Evolutionary conservation across 164 flowering plant genomes (phyloP), one percentile per base, ranked within the genome.

Genomic region (Piper betle): DNA sequence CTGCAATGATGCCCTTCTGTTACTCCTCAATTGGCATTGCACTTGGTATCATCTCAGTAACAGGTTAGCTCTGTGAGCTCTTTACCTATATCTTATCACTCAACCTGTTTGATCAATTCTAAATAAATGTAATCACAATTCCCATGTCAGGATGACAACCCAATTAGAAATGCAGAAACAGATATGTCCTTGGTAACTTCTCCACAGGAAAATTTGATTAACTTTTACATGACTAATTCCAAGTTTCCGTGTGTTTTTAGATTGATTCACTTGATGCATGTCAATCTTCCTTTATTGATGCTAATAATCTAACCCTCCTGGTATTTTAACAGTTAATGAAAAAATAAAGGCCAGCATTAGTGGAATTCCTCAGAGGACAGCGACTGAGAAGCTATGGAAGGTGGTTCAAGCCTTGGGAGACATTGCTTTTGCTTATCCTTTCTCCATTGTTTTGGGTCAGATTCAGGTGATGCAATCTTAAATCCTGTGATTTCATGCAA

Each of bases 381-480:
- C 41, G 5, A 69, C 72, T n/a, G 54, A 80, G 6, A 87, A 87
- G 61, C 25, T 80, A 62, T 84, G 81, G 82, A 68, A 64, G 46
- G 71, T 68, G 50, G 81, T 78, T 17, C 83, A 87, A 76, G 93
- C 93, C 56, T 62, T 91, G 52, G 96, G 89, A 48, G 96, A 91
- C 65, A 82, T 88, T 59, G 96, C 97, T 50, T 86, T 86, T 66
- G 86, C 93, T 25, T 91, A 78, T 63, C 86, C 91, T 1, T 91
- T 76, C 64, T 70, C 96, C 1, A 33, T 77, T 3, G 79, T 91
- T 66, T 80, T 88, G 64, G 68, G 86, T 3, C 87, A 87, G 69
- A 82, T 87, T 69, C 91, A 89, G 92, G 94, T 83, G 20, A 62
- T 57, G 12, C 50, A 7, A 43, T 12, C 50, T 15, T 39, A 19